phyloP scores from a whole-genome alignment of 441 rosid genomes.

The Rhodomyrtus psidioides region DNA sequence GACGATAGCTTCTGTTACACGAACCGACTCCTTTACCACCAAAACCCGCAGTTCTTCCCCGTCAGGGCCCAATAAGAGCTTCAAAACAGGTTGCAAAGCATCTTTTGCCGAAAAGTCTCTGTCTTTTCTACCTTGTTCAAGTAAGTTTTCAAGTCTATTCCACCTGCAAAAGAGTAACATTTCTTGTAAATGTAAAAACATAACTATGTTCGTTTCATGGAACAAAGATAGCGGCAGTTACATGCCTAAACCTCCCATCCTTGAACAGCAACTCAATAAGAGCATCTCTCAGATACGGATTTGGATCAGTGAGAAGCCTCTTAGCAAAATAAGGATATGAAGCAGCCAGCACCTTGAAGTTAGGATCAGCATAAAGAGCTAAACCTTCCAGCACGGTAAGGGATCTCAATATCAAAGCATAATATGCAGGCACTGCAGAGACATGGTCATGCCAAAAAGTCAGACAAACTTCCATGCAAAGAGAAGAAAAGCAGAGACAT shows the following conservation, averaged over 20 bases:
- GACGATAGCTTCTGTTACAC: slow-evolving; percentile 72
- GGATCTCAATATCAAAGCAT: slow-evolving; percentile 10
- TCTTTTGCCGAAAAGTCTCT: slow-evolving; percentile 86
- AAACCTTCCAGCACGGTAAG: slow-evolving; percentile 11
- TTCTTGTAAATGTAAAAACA: neutral
- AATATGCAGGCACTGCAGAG: slow-evolving; percentile 12
- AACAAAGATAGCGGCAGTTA: neutral
- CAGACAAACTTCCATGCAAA: slow-evolving; percentile 1
- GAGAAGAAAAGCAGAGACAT: neutral
- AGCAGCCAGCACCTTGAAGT: slow-evolving; percentile 12
- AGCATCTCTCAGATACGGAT: slow-evolving; percentile 95
- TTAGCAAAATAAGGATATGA: slow-evolving; percentile 17
- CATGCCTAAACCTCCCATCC: slow-evolving; percentile 86
- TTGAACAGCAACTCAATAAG: slow-evolving; percentile 92
- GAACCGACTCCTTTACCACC: slow-evolving; percentile 78
- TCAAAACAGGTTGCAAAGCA: slow-evolving; percentile 85
- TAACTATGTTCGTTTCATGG: neutral
- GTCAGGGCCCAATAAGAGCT: slow-evolving; percentile 62
- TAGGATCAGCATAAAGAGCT: slow-evolving; percentile 11
- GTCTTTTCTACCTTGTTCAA: slow-evolving; percentile 87
- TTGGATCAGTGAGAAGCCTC: slow-evolving; percentile 55
- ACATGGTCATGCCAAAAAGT: slow-evolving; percentile 9
- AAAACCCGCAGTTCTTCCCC: slow-evolving; percentile 74
- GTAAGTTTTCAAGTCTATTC: slow-evolving; percentile 94
- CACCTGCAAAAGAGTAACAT: slow-evolving; percentile 39